Evolutionary conservation across 345 rosid genomes (phyloP), one percentile per base, ranked within the genome.

Genomic region (Rhizophora apiculata): DNA sequence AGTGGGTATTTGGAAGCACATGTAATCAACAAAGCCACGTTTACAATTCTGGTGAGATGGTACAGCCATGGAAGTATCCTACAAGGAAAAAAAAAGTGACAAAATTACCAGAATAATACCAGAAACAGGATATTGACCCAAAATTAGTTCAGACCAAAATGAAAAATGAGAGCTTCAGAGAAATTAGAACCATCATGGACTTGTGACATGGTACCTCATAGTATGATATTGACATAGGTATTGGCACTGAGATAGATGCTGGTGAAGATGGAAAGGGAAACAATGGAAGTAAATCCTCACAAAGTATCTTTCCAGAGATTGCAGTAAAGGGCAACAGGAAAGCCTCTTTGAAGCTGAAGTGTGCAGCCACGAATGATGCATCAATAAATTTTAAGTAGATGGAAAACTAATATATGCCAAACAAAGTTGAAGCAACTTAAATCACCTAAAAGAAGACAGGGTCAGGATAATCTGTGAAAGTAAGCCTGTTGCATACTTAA

Each of bases 271-370:
- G 77, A 70, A 88, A 83, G 56, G 91, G 91, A 76, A 80, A 92
- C 66, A 92, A 82, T 32, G 88, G 81, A 70, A 84, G 78, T 68
- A 84, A 73, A 82, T 83, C 86, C 74, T 79, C 76, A 66, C 86
- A 88, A 65, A 83, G 68, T 78, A 92, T 85, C 85, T 85, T 86
- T 60, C 77, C 73, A 30, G 97, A 89, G 73, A 91, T 85, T 16
- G 97, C 74, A 65, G 90, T 80, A 76, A 89, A 93, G 65, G 96
- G 97, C 91, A 85, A 87, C 69, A 75, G 82, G 72, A 89, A 88
- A 75, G 96, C 96, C 80, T 82, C 84, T 88, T 88, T 89, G 82
- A 89, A 88, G 77, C 93, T 93, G 82, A 72, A 46, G 48, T 49
- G 24, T n/a, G 26, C 22, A 65, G 52, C 65, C 59, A 72, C 13